Conservation (phyloP, 2,329 filamentous ascomycete species). For the Acarospora socialis region DNA sequence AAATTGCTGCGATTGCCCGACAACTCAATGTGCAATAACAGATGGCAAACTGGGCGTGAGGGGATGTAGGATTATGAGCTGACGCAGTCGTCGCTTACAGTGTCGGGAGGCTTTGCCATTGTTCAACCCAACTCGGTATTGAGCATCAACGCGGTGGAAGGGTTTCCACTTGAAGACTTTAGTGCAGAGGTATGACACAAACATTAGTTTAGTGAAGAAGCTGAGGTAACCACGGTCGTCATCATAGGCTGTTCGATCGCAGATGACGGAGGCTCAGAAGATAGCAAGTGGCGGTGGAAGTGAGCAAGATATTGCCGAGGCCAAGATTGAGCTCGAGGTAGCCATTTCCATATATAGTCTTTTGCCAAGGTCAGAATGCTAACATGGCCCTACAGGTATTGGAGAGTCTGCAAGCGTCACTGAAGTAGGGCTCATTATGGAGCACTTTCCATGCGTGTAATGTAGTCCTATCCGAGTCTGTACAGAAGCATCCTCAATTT, state of each 20-base stretch:
- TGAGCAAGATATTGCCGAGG: slow-evolving; percentile 95
- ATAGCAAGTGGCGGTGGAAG: slow-evolving; percentile 78
- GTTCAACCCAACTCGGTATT: slow-evolving; percentile 89
- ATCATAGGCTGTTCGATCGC: slow-evolving; percentile 55
- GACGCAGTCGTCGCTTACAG: slow-evolving; percentile 32
- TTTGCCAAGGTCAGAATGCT: slow-evolving; percentile 8
- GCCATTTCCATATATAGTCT: slow-evolving; percentile 18
- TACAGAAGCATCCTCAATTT: slow-evolving; percentile 7
- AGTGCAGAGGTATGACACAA: slow-evolving; percentile 52
- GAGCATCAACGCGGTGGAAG: slow-evolving; percentile 98
- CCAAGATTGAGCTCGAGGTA: slow-evolving; percentile 98
- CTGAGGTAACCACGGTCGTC: slow-evolving; percentile 2
- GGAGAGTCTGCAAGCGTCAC: slow-evolving; percentile 33
- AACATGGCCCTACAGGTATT: slow-evolving; percentile 26
- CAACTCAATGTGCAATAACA: no score
- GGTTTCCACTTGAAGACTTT: slow-evolving; percentile 89
- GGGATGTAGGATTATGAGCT: neutral
- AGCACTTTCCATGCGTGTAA: no score
- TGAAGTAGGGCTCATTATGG: no score
- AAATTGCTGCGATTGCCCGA: no score
- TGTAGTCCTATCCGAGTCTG: slow-evolving; percentile 24
- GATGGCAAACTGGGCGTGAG: no score
- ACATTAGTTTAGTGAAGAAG: slow-evolving; percentile 5
- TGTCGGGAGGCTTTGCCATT: slow-evolving; percentile 91
- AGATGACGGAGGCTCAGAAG: slow-evolving; percentile 93